Base-by-base conservation (phyloP, 2,329 filamentous ascomycete species). In the Aspergillus sp. region DNA sequence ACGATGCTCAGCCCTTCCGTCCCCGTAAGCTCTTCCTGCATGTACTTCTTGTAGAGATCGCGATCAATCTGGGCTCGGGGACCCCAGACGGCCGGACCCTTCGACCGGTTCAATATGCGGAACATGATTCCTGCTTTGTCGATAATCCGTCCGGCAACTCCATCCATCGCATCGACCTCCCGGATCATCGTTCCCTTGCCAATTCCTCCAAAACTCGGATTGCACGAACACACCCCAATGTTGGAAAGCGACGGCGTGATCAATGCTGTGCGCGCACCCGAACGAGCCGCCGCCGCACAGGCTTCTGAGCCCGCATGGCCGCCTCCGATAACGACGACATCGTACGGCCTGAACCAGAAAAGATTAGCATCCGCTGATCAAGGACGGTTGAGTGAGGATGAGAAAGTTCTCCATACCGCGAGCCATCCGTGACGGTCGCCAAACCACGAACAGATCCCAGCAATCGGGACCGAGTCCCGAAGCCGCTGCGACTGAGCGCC, bases 81-180 rank as follows among this genome's bases (percentile, higher is more conserved):
- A 10, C 94, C 94, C 94, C 94, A 99, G 22, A 99, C 94, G 3
- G 94, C 94, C 4, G 93, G 90, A 0, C 94, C 94, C 67, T 97
- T 97, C 59, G 83, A 88, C 47, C 84, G 80, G 71, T 99, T 99
- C 65, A 99, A 73, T 16, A 95, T 81, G 57, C 89, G 86, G 71
- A 97, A 99, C 69, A 96, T 93, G n/a, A 96, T 83, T 5, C 90
- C 94, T 3, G 94, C 88, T 69, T 94, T 93, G 74, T 99, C 94
- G 53, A 96, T 90, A 19, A 96, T 87, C 33, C 90, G 83, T 0
- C 90, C 92, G 0, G 91, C 87, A 17, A 99, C 77, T 0, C 94
- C 94, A 66, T 97, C 94, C 54, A 99, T 79, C 0, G 94, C 94
- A 75, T 99, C 94, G 30, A 99, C 87, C 73, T 99, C 94, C 40